A percentile compares a stretch with the other conserved stretches of the same genome.
phyloP scores from a whole-genome alignment of 371 early-diverging fungal species.

The Mucor velutinosus region DNA sequence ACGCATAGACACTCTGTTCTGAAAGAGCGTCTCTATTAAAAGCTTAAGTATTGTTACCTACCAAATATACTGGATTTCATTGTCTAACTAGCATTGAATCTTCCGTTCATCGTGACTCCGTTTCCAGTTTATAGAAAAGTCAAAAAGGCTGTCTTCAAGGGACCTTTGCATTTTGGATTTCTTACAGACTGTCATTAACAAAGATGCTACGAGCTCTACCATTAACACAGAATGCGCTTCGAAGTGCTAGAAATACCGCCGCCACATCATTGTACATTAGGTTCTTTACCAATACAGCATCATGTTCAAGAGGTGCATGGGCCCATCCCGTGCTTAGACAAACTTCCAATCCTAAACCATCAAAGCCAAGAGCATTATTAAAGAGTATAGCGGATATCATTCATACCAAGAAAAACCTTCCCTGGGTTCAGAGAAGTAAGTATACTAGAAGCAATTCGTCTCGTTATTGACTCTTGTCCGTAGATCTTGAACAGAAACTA shows the following conservation, averaged over 20 bases:
- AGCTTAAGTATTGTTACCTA: too few relatives aligned
- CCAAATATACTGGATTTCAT: too few relatives aligned
- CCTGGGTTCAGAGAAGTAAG: conserved; percentile 13
- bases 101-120: background rate
- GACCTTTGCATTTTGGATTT: background rate
- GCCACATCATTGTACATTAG: background rate
- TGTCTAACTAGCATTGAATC: too few relatives aligned
- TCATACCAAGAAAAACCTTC: background rate
- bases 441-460: background rate
- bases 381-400: background rate
- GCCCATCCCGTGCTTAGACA: background rate
- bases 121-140: background rate
- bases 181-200: background rate
- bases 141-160: background rate
- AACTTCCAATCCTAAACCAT: background rate
- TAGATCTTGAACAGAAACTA: conserved; percentile 6
- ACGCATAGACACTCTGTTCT: too few relatives aligned
- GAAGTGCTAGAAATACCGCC: background rate
- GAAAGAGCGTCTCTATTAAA: too few relatives aligned
- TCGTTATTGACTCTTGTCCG: background rate
- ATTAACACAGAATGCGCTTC: background rate
- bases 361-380: background rate
- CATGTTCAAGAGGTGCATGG: background rate
- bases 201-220: conserved; percentile 5
- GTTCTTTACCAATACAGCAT: background rate